Conservation (phyloP, 2,329 filamentous ascomycete genomes). For the Venturia carpophila region DNA sequence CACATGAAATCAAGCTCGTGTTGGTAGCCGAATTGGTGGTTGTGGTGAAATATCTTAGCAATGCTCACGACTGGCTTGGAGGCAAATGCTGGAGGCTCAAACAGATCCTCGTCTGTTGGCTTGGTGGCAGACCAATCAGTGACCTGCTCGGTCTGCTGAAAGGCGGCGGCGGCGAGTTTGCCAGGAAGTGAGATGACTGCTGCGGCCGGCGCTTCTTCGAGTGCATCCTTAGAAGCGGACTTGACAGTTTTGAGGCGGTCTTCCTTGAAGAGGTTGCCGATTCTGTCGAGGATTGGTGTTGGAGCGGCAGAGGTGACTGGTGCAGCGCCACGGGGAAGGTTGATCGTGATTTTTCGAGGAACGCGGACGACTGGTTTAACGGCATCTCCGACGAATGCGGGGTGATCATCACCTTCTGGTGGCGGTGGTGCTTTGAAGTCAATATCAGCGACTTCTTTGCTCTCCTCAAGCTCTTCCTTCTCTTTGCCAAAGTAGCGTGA, state of each 20-base stretch:
- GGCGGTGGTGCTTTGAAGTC: slow-evolving; percentile 5
- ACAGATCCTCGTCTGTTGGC: slow-evolving; percentile 12
- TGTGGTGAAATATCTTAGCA: slow-evolving; percentile 7
- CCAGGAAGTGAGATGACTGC: slow-evolving; percentile 9
- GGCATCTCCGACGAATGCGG: neutral
- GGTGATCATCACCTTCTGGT: neutral
- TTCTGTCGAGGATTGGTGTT: neutral
- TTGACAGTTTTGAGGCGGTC: neutral
- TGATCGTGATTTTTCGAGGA: slow-evolving; percentile 7
- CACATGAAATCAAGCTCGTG: slow-evolving; percentile 3
- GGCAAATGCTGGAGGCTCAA: slow-evolving; percentile 15
- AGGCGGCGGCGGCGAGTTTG: neutral
- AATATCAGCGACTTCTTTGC: neutral
- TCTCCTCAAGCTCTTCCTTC: neutral
- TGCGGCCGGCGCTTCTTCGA: neutral
- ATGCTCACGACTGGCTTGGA: slow-evolving; percentile 14
- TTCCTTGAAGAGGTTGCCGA: slow-evolving; percentile 1
- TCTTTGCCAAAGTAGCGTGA: slow-evolving; percentile 9
- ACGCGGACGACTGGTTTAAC: neutral
- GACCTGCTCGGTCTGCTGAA: neutral
- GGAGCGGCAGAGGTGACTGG: neutral
- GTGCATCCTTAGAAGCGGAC: slow-evolving; percentile 1
- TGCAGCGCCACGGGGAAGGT: neutral
- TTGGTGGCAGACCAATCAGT: neutral
- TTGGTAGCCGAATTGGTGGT: slow-evolving; percentile 15